phyloP scores from a whole-genome alignment of 139 green algal genomes.

The Diplosphaera chodatii region DNA sequence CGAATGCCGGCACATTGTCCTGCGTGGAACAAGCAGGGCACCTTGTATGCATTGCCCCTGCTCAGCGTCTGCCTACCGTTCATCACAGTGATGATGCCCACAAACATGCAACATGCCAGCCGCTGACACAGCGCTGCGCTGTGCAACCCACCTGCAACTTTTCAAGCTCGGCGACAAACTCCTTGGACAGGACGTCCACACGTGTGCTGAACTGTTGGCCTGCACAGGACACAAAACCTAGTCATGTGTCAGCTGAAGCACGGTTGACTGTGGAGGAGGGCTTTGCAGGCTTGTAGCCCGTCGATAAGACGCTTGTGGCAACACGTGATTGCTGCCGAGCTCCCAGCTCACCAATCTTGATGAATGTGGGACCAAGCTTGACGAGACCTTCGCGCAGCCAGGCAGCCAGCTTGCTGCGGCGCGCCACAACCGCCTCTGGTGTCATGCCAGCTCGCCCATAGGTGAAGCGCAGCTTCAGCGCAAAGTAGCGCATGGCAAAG shows the following conservation, averaged over 20 bases:
- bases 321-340: too few species aligned
- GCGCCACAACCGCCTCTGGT: constrained; percentile 13
- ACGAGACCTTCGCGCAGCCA: constrained; percentile 96
- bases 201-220: constrained; percentile 95
- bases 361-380: constrained; percentile 86
- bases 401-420: constrained; percentile 47
- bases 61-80: too few species aligned
- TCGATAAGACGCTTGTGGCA: too few species aligned
- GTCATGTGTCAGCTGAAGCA: too few species aligned
- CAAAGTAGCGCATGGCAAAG: constrained; percentile 72
- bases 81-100: too few species aligned
- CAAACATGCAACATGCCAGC: too few species aligned
- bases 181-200: constrained; percentile 86
- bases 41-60: too few species aligned
- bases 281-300: too few species aligned
- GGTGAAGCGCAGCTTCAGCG: constrained; percentile 49
- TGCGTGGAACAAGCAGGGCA: constrained; percentile 33
- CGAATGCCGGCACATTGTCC: constrained; percentile 95
- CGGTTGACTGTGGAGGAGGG: too few species aligned
- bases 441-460: constrained; percentile 62
- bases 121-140: too few species aligned
- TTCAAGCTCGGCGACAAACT: constrained; percentile 95
- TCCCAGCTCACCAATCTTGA: too few species aligned
- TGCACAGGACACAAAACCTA: constrained; percentile 43
- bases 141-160: constrained; percentile 69